Percentiles rank a stretch among this genome's conserved stretches.
phyloP scores from a whole-genome alignment of 192 early-diverging fungal genomes.

The Blastocladiella britannica region DNA sequence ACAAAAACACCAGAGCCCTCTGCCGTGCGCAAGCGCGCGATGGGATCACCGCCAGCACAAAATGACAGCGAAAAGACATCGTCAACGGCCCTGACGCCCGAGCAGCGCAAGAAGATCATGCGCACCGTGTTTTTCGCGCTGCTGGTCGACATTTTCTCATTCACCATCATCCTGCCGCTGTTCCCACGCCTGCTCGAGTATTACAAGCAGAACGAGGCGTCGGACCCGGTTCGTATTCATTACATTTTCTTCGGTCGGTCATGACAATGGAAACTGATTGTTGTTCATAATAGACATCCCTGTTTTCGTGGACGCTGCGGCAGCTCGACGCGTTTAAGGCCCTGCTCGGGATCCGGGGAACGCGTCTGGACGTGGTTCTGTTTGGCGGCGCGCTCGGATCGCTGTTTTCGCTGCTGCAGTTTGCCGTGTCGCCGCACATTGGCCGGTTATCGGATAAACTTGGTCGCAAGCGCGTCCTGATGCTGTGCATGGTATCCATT shows the following conservation, averaged over 20 bases:
- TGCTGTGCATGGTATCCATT: slow-evolving; percentile 54
- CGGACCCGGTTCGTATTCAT: slow-evolving; percentile 23
- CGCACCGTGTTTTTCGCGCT: slow-evolving; percentile 60
- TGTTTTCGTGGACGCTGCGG: slow-evolving; percentile 9
- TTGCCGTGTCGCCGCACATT: slow-evolving; percentile 63
- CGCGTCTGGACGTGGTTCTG: slow-evolving; percentile 46
- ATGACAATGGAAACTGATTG: slow-evolving; percentile 10
- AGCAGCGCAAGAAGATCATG: slow-evolving; percentile 14
- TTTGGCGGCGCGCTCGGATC: slow-evolving; percentile 81
- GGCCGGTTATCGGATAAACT: slow-evolving; percentile 55
- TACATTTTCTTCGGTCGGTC: background rate
- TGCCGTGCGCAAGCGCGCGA: no score
- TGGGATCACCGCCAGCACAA: no score
- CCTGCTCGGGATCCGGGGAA: slow-evolving; percentile 7
- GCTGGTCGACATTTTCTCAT: slow-evolving; percentile 85
- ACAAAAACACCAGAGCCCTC: no score
- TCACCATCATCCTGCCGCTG: slow-evolving; percentile 91
- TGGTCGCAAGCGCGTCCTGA: slow-evolving; percentile 59
- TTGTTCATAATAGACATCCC: slow-evolving; percentile 3
- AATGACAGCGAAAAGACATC: no score
- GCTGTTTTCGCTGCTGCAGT: slow-evolving; percentile 85
- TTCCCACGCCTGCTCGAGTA: slow-evolving; percentile 74
- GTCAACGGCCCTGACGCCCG: no score
- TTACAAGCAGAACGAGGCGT: slow-evolving; percentile 49
- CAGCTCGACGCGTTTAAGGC: slow-evolving; percentile 12